Evolutionary conservation across 331 rosid genomes (phyloP), one percentile per base, ranked within the genome.

Genomic region (Arachis monticola): DNA sequence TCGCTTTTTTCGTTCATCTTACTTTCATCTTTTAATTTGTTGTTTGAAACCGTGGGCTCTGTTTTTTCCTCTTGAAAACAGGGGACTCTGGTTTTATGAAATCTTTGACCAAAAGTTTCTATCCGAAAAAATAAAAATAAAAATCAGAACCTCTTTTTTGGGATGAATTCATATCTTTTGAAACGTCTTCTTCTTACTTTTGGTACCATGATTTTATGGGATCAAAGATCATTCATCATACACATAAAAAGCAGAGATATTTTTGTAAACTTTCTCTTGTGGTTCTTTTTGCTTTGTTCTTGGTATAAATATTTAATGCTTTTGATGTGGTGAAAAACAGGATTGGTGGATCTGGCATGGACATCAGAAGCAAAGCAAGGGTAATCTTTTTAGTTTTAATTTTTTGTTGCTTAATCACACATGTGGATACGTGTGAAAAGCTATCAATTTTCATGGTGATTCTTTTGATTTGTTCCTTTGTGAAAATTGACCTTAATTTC

Each of bases 301-400:
- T 17, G 22, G 22, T 17, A 17, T 17, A 17, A 17, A 17, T 17
- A 17, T 17, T 17, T 17, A 17, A 17, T 17, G n/a, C 5, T 70
- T 57, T 46, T 40, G 10, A 35, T 75, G 48, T 40, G 0, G 3
- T 64, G 5, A 32, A 51, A 2, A 68, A 71, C 86, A 89, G 93
- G 94, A 65, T 89, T 67, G 94, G 89, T 69, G 91, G 94, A 75
- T 87, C 94, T 69, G 94, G 94, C 2, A 57, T 80, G 77, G 88
- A 89, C 74, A 9, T 89, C 17, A 78, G 91, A 83, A 87, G 94
- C 80, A 89, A 87, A 85, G 90, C 83, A 77, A 89, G 86, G 83
- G 91, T 85, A 83, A 53, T 17, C 22, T 17, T 17, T 17, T 17
- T 17, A 17, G 22, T 17, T 17, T 17, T 17, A 17, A 17, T 17